Percentiles rank a stretch among this genome's conserved stretches.
These are phyloP conservation scores for Desmodesmus armatus DNA, from an alignment of 139 green algal genomes.

Conservation along the genomic window DNA sequence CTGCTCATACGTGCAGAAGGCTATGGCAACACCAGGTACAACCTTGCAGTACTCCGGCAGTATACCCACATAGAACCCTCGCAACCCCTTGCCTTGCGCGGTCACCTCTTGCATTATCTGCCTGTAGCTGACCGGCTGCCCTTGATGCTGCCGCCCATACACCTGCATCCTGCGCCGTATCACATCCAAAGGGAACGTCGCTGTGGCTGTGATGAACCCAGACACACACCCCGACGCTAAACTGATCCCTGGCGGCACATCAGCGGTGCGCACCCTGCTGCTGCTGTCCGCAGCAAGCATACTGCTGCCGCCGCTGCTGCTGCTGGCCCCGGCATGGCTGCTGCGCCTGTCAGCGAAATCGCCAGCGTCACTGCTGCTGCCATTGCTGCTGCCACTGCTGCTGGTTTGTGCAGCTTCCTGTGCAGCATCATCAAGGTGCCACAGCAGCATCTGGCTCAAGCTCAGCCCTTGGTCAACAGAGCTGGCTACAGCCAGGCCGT, in stretches of 20 bases:
- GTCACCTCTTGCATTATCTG: conserved; percentile 66
- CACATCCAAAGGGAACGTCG: conserved; percentile 92
- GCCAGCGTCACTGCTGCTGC: conserved; percentile 4
- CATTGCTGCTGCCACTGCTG: not conserved
- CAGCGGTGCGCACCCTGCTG: conserved; percentile 9
- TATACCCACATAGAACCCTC: conserved; percentile 89
- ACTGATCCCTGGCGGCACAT: conserved; percentile 55
- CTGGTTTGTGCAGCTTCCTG: no score
- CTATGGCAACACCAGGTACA: conserved; percentile 90
- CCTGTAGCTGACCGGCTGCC: conserved; percentile 51
- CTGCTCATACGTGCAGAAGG: conserved; percentile 89
- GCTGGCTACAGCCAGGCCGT: conserved; percentile 29
- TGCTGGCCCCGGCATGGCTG: conserved; percentile 16
- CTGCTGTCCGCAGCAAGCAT: not conserved
- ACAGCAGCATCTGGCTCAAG: conserved; percentile 9
- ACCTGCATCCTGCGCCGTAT: conserved; percentile 88
- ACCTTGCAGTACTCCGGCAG: conserved; percentile 94
- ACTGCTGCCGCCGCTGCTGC: conserved; percentile 4
- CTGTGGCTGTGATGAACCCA: conserved; percentile 83
- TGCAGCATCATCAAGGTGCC: conserved; percentile 22
- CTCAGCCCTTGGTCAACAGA: conserved; percentile 38
- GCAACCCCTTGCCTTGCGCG: conserved; percentile 60
- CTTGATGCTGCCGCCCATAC: conserved; percentile 21
- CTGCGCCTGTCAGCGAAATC: not conserved
- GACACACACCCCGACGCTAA: conserved; percentile 82